phyloP scores from a whole-genome alignment of 306 rosid species.

The Cucumis hystrix region DNA sequence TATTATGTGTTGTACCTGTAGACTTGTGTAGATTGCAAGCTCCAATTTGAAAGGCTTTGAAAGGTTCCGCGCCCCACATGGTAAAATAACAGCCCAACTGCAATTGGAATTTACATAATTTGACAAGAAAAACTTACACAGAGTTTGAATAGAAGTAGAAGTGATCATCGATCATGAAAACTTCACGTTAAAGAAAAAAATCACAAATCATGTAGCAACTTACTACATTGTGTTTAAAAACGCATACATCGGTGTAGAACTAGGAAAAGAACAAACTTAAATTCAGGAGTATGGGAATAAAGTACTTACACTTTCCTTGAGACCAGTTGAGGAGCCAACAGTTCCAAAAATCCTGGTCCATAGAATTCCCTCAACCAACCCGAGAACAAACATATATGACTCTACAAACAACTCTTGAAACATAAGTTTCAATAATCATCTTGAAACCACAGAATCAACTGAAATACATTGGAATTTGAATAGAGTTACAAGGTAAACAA shows the following conservation, averaged over 20 bases:
- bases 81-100: constrained; percentile 92
- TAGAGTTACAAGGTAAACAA: background rate
- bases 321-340: constrained; percentile 67
- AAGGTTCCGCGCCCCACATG: constrained; percentile 54
- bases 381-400: constrained; percentile 78
- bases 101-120: constrained; percentile 11
- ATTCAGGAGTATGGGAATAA: constrained; percentile 6
- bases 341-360: constrained; percentile 87
- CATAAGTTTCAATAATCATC: constrained; percentile 4
- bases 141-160: background rate
- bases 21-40: constrained; percentile 65
- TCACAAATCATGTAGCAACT: background rate
- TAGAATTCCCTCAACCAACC: constrained; percentile 90
- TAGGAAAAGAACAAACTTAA: constrained; percentile 15
- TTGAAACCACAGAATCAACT: constrained; percentile 2
- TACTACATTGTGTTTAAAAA: background rate
- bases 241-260: background rate
- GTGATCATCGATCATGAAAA: background rate
- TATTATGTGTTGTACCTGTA: constrained; percentile 48
- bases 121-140: background rate
- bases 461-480: background rate
- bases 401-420: constrained; percentile 27
- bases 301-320: constrained; percentile 73
- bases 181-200: background rate
- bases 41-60: constrained; percentile 81